These are phyloP conservation scores for Lachnellula subtilissima DNA, from an alignment of 2,329 filamentous ascomycete genomes.

Conservation along the genomic window DNA sequence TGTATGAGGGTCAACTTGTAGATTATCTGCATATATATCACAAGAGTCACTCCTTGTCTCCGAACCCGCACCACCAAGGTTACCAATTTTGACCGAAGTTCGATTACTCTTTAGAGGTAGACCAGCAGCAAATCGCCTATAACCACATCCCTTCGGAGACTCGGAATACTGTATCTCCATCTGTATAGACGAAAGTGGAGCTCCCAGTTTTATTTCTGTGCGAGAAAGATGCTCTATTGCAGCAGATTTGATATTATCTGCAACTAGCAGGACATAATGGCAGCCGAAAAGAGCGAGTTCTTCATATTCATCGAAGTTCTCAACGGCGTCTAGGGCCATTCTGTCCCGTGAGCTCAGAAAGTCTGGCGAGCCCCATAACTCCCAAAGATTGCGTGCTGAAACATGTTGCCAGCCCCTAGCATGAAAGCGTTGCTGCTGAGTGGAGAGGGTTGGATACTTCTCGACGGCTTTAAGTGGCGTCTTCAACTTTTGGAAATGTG, in stretches of 20 bases:
- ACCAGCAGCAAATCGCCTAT: constrained; percentile 57
- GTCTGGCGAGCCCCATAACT: constrained; percentile 67
- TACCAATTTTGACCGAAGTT: constrained; percentile 24
- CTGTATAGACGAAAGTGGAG: not conserved
- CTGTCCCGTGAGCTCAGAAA: constrained; percentile 62
- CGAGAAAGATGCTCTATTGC: not conserved
- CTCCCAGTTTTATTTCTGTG: too few relatives aligned
- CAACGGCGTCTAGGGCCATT: constrained; percentile 59
- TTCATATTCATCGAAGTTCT: constrained; percentile 95
- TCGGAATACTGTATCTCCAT: constrained; percentile 31
- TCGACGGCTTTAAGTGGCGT: constrained; percentile 72
- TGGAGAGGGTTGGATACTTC: constrained; percentile 60
- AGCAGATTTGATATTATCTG: constrained; percentile 32
- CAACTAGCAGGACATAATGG: constrained; percentile 77
- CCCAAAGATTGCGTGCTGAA: constrained; percentile 68
- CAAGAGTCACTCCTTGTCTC: constrained; percentile 39
- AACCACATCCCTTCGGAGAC: constrained; percentile 38
- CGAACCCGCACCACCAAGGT: constrained; percentile 31
- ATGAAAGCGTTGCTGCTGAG: constrained; percentile 65
- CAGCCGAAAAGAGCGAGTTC: constrained; percentile 81
- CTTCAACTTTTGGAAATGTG: constrained; percentile 74
- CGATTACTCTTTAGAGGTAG: constrained; percentile 40
- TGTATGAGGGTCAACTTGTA: not conserved
- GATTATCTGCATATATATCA: constrained; percentile 41
- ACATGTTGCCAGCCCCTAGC: constrained; percentile 63